A percentile compares a stretch with the other conserved stretches of the same genome.
phyloP scores from a whole-genome alignment of 2,329 filamentous ascomycete genomes.

The Trichophyton benhamiae region DNA sequence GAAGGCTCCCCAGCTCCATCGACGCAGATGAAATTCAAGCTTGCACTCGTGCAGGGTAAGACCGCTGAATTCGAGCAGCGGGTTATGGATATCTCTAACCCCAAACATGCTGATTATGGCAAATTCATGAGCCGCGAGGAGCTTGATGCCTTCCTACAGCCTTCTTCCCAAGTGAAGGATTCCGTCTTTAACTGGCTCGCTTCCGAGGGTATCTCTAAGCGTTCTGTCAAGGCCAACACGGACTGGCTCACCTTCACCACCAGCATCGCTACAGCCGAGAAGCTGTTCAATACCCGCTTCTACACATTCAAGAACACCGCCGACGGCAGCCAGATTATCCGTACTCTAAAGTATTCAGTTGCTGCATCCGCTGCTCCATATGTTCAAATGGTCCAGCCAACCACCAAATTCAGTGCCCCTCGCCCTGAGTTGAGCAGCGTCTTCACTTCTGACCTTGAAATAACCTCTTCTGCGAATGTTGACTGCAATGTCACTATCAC shows the following conservation, averaged over 20 bases:
- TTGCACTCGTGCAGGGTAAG: conserved; percentile 41
- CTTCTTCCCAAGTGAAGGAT: conserved; percentile 36
- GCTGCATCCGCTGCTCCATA: conserved; percentile 43
- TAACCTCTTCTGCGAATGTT: conserved; percentile 8
- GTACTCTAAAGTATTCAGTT: conserved; percentile 49
- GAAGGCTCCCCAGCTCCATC: conserved; percentile 20
- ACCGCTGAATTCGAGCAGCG: conserved; percentile 44
- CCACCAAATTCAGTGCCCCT: conserved; percentile 48
- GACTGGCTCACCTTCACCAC: conserved; percentile 49
- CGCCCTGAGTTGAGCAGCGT: conserved; percentile 31
- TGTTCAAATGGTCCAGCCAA: conserved; percentile 53
- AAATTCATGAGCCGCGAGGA: conserved; percentile 50
- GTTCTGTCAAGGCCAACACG: conserved; percentile 39
- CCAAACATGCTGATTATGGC: conserved; percentile 47
- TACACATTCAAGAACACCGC: conserved; percentile 13
- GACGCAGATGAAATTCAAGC: conserved; percentile 36
- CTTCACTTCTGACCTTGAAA: conserved; percentile 13
- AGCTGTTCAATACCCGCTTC: conserved; percentile 9
- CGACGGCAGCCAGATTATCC: conserved; percentile 47
- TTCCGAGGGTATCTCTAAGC: conserved; percentile 36
- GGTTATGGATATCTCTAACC: conserved; percentile 50
- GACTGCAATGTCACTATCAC: conserved; percentile 34
- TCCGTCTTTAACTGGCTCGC: conserved; percentile 46
- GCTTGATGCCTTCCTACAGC: conserved; percentile 43
- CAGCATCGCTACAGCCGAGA: conserved; percentile 8